Evolutionary conservation across 805 yeast species (phyloP).

Genomic region (Candida corydali): DNA sequence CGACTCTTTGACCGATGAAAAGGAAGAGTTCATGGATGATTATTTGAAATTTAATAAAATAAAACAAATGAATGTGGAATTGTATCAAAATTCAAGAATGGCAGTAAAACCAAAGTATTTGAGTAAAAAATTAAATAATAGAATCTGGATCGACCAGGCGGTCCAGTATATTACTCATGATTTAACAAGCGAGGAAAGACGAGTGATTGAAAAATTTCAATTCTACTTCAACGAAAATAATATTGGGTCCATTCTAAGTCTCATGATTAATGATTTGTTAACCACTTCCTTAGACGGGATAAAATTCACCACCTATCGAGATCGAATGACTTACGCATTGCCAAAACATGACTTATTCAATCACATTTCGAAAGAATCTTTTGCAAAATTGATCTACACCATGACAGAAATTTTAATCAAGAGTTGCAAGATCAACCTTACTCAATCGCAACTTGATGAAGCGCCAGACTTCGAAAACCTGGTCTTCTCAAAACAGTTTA

Average conservation of each 20-base stretch:
- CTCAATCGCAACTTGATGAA: not conserved
- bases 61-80: conserved; percentile 29
- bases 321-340: conserved; percentile 2
- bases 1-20: conserved; percentile 13
- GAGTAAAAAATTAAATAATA: not conserved
- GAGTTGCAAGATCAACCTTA: conserved; percentile 6
- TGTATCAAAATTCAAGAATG: conserved; percentile 9
- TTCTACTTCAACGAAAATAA: conserved; percentile 2
- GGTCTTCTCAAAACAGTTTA: not conserved
- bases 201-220: conserved; percentile 3
- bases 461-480: not conserved
- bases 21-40: conserved; percentile 16
- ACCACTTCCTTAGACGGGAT: conserved; percentile 4
- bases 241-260: conserved; percentile 5
- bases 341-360: conserved; percentile 5
- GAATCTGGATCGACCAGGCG: not conserved
- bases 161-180: not conserved
- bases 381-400: conserved; percentile 7
- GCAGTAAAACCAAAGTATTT: conserved; percentile 1
- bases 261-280: conserved; percentile 4
- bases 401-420: conserved; percentile 8
- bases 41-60: conserved; percentile 20
- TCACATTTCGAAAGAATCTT: conserved; percentile 6
- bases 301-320: conserved; percentile 4
- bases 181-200: conserved; percentile 2